A percentile compares a stretch with the other conserved stretches of the same genome.
phyloP scores from a whole-genome alignment of 805 yeast genomes.

The Cyberlindnera nakhonratchasimensis region DNA sequence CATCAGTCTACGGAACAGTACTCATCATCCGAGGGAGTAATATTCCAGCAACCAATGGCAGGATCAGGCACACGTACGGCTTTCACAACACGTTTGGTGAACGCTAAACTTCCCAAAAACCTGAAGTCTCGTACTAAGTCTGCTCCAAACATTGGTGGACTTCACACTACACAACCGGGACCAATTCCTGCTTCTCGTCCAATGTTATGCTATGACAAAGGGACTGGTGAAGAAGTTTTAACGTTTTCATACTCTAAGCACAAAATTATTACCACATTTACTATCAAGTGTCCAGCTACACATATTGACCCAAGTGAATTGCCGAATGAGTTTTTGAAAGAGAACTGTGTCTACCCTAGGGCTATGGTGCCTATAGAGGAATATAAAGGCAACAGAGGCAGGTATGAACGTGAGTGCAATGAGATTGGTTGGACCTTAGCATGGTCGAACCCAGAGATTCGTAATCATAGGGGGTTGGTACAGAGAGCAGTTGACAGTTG shows the following conservation, averaged over 20 bases:
- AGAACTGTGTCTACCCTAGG: constrained; percentile 47
- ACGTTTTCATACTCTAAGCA: constrained; percentile 32
- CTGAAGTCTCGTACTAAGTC: constrained; percentile 16
- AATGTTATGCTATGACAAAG: constrained; percentile 20
- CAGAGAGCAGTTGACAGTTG: constrained; percentile 52
- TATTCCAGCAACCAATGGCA: background rate
- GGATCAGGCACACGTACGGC: background rate
- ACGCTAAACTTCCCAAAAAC: constrained; percentile 4
- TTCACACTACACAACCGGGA: constrained; percentile 30
- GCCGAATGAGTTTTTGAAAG: constrained; percentile 31
- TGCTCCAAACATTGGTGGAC: constrained; percentile 13
- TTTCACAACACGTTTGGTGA: background rate
- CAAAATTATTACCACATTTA: constrained; percentile 28
- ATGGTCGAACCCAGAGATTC: constrained; percentile 39
- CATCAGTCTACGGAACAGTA: background rate
- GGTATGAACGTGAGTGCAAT: constrained; percentile 47
- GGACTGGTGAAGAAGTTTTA: constrained; percentile 30
- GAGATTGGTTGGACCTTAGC: constrained; percentile 47
- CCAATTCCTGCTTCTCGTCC: constrained; percentile 34
- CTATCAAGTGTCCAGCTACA: constrained; percentile 22
- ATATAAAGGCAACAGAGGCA: constrained; percentile 42
- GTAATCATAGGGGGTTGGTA: constrained; percentile 42
- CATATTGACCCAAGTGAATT: constrained; percentile 20
- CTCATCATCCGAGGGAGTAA: background rate
- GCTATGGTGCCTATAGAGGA: constrained; percentile 41